Base-by-base conservation (phyloP, 805 yeast species). In the Maudiozyma pseudohumilis region DNA sequence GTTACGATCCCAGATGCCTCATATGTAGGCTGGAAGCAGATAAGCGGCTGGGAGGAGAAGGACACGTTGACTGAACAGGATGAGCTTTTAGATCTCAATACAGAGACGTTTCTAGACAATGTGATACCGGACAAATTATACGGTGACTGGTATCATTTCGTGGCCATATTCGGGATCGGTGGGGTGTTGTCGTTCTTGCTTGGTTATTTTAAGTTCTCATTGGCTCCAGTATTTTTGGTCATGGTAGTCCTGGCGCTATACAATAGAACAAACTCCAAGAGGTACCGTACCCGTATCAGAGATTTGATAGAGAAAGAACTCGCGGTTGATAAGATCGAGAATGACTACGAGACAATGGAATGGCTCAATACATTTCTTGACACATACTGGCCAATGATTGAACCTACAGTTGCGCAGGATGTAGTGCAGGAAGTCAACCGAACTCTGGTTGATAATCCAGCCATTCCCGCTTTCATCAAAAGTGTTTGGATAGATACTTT, bases 91-190 rank as follows among this genome's bases (percentile, higher is more conserved):
- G 95, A 84, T 53, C 64, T 85, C 46, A 69, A 79, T 16, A 69
- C 74, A 13, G 75, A 85, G 13, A 83, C 96, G 0, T 52, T 82
- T 29, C 63, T 87, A 41, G 96, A 86, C 52, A 68, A 74, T 40
- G 74, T 79, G 50, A 63, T 89, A 37, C 89, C 92, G 9, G 79
- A 83, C 18, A 67, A 63, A 33, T 72, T 75, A n/a, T 83, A 81
- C 49, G 97, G 97, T 36, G 96, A 92, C 53, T 92, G 97, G 97
- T 92, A 79, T 56, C 96, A 89, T 58, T 79, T 80, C 37, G 78
- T 78, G n/a, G 95, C 73, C 0, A 68, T 77, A 22, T 64, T 85
- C 40, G 64, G 78, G 20, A 56, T 70, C 15, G 83, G 81, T 5
- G 85, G 80, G 0, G 56, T 80, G 12, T 55, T 81, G 12, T 82